These are phyloP conservation scores for Globisporangium rhizosaccharum DNA, from an alignment of 352 stramenopile genomes.

Conservation along the genomic window DNA sequence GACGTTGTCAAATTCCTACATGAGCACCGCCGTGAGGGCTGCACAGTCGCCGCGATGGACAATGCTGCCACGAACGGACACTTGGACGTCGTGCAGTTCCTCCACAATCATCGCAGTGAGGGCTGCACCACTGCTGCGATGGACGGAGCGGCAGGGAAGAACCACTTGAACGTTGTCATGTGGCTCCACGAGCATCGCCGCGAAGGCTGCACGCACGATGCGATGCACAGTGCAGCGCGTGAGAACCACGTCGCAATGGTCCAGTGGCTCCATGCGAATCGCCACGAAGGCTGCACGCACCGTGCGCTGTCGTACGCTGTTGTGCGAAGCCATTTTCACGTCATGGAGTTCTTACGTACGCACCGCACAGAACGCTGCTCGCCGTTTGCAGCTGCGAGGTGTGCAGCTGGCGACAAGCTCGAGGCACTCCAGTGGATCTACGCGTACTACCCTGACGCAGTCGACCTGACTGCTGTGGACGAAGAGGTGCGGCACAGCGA, in stretches of 20 bases:
- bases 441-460: not conserved
- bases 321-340: not conserved
- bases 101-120: constrained; percentile 12
- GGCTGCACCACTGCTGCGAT: constrained; percentile 4
- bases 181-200: constrained; percentile 4
- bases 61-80: constrained; percentile 8
- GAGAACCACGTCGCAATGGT: constrained; percentile 5
- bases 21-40: constrained; percentile 2
- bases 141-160: not conserved
- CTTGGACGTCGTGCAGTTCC: constrained; percentile 12
- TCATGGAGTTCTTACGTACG: constrained; percentile 5
- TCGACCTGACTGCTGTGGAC: not conserved
- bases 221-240: constrained; percentile 8
- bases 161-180: constrained; percentile 6
- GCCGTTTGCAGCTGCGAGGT: not conserved
- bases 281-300: constrained; percentile 9
- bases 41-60: constrained; percentile 11
- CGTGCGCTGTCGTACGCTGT: not conserved
- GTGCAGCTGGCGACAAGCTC: not conserved
- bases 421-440: constrained; percentile 4
- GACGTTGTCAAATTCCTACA: constrained; percentile 7
- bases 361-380: constrained; percentile 3
- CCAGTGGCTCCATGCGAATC: constrained; percentile 11
- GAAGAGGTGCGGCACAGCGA: not conserved
- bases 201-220: constrained; percentile 6